Evolutionary conservation across 1,284 basidiomycete species (phyloP).

Genomic region (Melampsora larici-populina): DNA sequence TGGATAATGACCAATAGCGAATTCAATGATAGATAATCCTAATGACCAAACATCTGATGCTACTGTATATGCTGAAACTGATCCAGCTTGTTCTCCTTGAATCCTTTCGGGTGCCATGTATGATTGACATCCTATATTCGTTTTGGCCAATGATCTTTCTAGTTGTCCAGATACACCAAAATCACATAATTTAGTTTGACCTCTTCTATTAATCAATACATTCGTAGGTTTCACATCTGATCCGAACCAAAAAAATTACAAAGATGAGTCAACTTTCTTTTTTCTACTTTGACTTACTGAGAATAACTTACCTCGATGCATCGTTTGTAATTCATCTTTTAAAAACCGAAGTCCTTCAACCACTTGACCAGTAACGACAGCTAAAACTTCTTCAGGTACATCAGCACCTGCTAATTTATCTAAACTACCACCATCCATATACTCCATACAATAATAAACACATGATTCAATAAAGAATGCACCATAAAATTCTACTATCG

Average conservation of each 20-base stretch:
- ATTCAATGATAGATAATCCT: constrained; percentile 91
- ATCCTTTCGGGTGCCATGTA: constrained; percentile 99
- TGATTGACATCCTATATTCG: constrained; percentile 96
- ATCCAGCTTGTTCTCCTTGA: constrained; percentile 84
- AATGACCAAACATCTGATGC: constrained; percentile 98
- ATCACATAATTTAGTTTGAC: constrained; percentile 91
- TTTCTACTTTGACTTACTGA: neutral
- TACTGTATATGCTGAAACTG: constrained; percentile 85
- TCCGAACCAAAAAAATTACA: too few species aligned
- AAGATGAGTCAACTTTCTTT: neutral
- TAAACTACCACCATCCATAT: constrained; percentile 92
- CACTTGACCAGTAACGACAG: constrained; percentile 75
- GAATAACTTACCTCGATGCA: constrained; percentile 72
- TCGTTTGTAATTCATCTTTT: constrained; percentile 93
- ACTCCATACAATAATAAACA: constrained; percentile 99
- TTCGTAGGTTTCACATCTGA: constrained; percentile 96
- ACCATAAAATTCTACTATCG: constrained; percentile 97
- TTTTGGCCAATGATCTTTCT: constrained; percentile 93
- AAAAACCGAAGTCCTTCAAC: constrained; percentile 90
- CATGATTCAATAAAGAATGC: constrained; percentile 98
- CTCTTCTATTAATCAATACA: constrained; percentile 82
- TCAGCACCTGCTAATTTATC: constrained; percentile 73
- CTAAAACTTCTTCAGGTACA: constrained; percentile 80
- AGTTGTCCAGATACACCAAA: constrained; percentile 97
- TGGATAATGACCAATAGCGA: constrained; percentile 85